Evolutionary conservation across 108 stramenopile genomes (phyloP).

Genomic region (Cyclostephanos invisitatus): DNA sequence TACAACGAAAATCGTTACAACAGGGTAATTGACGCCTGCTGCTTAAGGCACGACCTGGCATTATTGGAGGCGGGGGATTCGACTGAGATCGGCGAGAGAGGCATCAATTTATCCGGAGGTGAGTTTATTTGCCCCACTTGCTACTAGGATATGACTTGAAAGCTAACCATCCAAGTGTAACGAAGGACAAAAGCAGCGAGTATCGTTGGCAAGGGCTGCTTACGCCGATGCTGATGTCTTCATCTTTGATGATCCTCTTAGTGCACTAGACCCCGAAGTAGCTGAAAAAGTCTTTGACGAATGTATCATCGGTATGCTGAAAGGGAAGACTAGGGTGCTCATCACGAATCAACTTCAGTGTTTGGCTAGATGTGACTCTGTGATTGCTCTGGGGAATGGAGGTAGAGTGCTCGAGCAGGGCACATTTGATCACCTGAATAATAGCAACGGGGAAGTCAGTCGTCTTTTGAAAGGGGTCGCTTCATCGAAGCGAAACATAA

Average conservation of each 20-base stretch:
- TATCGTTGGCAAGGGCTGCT: constrained; percentile 82
- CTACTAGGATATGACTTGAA: constrained; percentile 4
- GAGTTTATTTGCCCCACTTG: constrained; percentile 49
- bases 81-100: constrained; percentile 95
- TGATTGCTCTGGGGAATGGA: constrained; percentile 68
- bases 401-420: constrained; percentile 80
- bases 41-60: constrained; percentile 73
- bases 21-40: constrained; percentile 74
- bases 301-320: constrained; percentile 65
- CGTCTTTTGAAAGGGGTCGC: constrained; percentile 55
- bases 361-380: constrained; percentile 65
- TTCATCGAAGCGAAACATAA: constrained; percentile 25
- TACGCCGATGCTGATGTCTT: constrained; percentile 79
- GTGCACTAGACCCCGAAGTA: constrained; percentile 86
- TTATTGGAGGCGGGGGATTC: constrained; percentile 75
- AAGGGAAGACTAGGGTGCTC: constrained; percentile 82
- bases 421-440: constrained; percentile 62
- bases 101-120: constrained; percentile 88
- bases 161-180: not conserved
- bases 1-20: constrained; percentile 77
- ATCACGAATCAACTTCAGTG: constrained; percentile 93
- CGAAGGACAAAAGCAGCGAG: constrained; percentile 67
- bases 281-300: constrained; percentile 76
- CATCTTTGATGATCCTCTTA: constrained; percentile 86
- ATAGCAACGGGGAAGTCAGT: constrained; percentile 66